These are phyloP conservation scores for Colletotrichum sp. DNA, from an alignment of 2,329 filamentous ascomycete species.

Conservation along the genomic window DNA sequence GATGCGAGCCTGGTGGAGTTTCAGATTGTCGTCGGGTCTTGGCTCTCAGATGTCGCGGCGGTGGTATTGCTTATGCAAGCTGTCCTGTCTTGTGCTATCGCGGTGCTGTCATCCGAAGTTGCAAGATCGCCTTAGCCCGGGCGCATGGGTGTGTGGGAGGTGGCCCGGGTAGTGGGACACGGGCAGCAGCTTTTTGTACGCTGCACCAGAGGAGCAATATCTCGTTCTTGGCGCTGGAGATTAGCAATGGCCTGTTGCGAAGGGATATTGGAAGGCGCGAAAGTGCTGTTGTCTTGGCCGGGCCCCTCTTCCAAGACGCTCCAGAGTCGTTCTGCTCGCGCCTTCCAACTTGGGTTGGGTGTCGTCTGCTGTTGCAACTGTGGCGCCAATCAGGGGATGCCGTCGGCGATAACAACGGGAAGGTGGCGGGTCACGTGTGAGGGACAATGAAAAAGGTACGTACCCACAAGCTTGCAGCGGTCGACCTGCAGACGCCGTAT, in stretches of 20 bases:
- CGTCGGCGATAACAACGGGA: not conserved
- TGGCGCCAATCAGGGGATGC: conserved; percentile 9
- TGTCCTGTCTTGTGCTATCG: conserved; percentile 7
- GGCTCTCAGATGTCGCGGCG: not conserved
- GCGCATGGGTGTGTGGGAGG: not conserved
- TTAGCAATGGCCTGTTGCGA: not conserved
- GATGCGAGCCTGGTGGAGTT: not conserved
- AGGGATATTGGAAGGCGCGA: not conserved
- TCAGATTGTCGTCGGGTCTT: not conserved
- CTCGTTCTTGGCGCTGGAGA: not conserved
- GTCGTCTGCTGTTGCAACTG: conserved; percentile 8
- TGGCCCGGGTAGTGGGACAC: not conserved
- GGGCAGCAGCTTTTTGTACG: not conserved
- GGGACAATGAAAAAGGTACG: not conserved
- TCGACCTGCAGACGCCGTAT: not conserved
- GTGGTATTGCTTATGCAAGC: conserved; percentile 11
- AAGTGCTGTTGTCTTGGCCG: not conserved
- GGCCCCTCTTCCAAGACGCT: conserved; percentile 14
- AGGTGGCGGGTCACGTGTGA: conserved; percentile 1
- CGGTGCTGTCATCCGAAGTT: conserved; percentile 15
- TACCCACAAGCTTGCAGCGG: not conserved
- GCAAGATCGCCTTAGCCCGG: conserved; percentile 1
- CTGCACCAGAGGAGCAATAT: not conserved
- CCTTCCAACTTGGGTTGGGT: conserved; percentile 20
- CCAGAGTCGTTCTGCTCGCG: conserved; percentile 2